Conservation (phyloP, 73 alveolate species). For the Paramecium pentaurelia region DNA sequence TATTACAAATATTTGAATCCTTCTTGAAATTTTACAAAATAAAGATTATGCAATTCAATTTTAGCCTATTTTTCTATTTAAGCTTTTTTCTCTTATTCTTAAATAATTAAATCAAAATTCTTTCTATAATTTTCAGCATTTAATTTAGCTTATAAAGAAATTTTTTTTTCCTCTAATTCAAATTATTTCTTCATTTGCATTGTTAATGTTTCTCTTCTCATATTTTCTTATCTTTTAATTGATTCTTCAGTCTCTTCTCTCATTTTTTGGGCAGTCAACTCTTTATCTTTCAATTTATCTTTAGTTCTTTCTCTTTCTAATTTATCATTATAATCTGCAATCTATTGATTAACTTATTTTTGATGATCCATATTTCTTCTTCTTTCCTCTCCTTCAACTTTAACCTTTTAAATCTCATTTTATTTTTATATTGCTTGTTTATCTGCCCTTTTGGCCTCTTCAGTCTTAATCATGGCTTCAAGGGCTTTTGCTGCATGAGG, state of each 20-base stretch:
- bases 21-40: conserved; percentile 61
- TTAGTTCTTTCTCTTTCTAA: conserved; percentile 73
- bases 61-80: conserved; percentile 67
- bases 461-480: conserved; percentile 29
- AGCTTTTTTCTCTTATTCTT: conserved; percentile 62
- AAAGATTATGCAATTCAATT: conserved; percentile 60
- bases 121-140: conserved; percentile 48
- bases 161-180: conserved; percentile 48
- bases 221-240: conserved; percentile 11
- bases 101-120: conserved; percentile 59
- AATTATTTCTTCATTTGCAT: conserved; percentile 30
- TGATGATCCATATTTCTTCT: conserved; percentile 69
- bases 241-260: conserved; percentile 63
- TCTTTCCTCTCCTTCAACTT: conserved; percentile 70
- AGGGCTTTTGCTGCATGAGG: conserved; percentile 40
- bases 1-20: conserved; percentile 62
- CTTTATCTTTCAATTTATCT: conserved; percentile 70
- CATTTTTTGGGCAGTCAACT: conserved; percentile 63
- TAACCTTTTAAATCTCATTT: conserved; percentile 2
- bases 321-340: conserved; percentile 78
- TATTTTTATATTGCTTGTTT: background rate
- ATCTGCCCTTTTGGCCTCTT: conserved; percentile 21
- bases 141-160: background rate
- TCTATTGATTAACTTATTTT: conserved; percentile 66
- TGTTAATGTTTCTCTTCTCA: conserved; percentile 9